Evolutionary conservation across 2,329 filamentous ascomycete species (phyloP).

Genomic region (Paracoccidioides lutzii): DNA sequence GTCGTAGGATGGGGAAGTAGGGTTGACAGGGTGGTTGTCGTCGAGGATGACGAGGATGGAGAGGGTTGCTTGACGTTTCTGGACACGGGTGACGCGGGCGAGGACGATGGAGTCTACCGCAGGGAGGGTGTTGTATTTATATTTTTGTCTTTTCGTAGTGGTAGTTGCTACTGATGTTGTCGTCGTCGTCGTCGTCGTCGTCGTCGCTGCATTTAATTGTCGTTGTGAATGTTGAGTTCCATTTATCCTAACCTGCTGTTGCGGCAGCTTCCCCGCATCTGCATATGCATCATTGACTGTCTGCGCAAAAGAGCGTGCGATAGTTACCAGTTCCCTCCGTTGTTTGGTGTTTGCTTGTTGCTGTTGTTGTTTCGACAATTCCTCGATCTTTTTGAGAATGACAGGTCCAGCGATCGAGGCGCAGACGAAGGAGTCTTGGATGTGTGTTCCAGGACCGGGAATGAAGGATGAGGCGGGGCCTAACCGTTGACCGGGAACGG

Average conservation of each 20-base stretch:
- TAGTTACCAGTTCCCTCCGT: constrained; percentile 9
- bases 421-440: constrained; percentile 61
- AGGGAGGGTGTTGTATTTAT: constrained; percentile 61
- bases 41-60: constrained; percentile 73
- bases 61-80: constrained; percentile 71
- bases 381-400: constrained; percentile 37
- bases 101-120: constrained; percentile 70
- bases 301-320: constrained; percentile 35
- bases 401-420: constrained; percentile 72
- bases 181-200: neutral
- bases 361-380: constrained; percentile 25
- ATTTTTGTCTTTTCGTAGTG: constrained; percentile 16
- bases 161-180: constrained; percentile 1
- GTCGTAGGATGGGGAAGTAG: constrained; percentile 18
- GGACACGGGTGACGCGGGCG: constrained; percentile 72
- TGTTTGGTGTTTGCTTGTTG: constrained; percentile 19
- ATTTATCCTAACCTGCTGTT: neutral
- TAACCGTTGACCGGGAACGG: constrained; percentile 70
- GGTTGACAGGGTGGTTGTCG: constrained; percentile 12
- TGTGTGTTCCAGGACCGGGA: constrained; percentile 72
- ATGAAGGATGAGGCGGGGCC: constrained; percentile 54
- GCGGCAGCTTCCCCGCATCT: neutral
- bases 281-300: constrained; percentile 23
- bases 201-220: constrained; percentile 16
- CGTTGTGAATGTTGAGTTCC: neutral